These are phyloP conservation scores for Coelastrella sp. DNA, from an alignment of 139 green algal species.

Conservation along the genomic window DNA sequence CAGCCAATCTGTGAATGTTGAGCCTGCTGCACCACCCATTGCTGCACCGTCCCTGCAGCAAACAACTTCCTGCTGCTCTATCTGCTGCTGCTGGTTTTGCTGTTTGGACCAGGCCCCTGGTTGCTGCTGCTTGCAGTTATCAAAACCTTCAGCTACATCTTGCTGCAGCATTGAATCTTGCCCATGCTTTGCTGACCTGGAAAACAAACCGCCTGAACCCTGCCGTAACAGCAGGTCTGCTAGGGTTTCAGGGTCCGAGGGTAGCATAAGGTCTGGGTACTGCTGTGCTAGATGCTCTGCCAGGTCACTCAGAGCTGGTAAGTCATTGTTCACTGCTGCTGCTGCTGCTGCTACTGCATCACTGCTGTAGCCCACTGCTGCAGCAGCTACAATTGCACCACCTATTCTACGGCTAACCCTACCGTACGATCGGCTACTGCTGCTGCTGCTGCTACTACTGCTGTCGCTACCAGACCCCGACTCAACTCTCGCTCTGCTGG, in stretches of 20 bases:
- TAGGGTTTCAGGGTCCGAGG: background rate
- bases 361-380: background rate
- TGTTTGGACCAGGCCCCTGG: background rate
- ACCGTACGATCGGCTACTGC: background rate
- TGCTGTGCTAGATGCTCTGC: constrained; percentile 5
- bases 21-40: background rate
- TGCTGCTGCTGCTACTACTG: background rate
- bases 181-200: background rate
- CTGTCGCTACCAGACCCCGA: background rate
- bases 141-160: too few species aligned
- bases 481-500: background rate
- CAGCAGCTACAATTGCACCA: background rate
- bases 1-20: background rate
- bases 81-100: background rate
- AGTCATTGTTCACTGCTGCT: too few species aligned
- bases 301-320: constrained; percentile 1
- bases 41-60: background rate
- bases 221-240: background rate
- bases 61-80: background rate
- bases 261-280: constrained; percentile 15
- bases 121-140: background rate
- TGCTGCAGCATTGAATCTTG: background rate
- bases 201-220: background rate
- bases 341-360: background rate
- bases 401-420: background rate